Base-by-base conservation (phyloP, 768 basidiomycete genomes). In the Peribolospora kevripleyi region DNA sequence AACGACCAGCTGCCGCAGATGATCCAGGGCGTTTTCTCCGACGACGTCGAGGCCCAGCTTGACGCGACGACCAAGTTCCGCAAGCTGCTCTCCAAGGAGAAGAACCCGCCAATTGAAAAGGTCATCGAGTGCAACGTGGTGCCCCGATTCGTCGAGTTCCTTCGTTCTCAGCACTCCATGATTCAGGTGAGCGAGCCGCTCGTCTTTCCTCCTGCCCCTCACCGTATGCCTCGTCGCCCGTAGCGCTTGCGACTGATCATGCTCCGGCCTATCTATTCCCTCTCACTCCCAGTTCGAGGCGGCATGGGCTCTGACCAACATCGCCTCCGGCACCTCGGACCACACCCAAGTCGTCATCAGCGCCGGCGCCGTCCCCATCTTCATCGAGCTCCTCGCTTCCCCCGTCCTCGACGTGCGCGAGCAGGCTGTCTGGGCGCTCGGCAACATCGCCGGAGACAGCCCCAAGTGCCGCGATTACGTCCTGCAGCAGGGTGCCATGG, bases 351-450 rank as follows among this genome's bases (percentile, higher is more conserved):
- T 91, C 55, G 93, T 98, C 54, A 97, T 98, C 69, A 78, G 76
- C 59, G 84, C 90, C 11, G 79, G 81, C 58, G 90, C 93, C 37
- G 90, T 98, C 11, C 91, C 90, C 3, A 81, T 90, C 69, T 98
- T 98, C 67, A 95, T 98, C 72, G 85, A 85, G 62, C 78, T 98
- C 50, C 73, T 97, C 46, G 88, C 85, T 7, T 93, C 90, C n/a
- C 65, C 79, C 47, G 87, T 93, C 43, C 74, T 88, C 57, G 93
- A 98, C 70, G 93, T 98, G 58, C 81, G 91, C 57, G 93, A 98
- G 70, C 93, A 98, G 70, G 93, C 93, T 37, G 93, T 98, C 37
- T 98, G 91, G 93, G 93, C 93, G 25, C 75, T 98, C 57, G 93
- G 93, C 56, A 98, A 98, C 71, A 97, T 98, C 60, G 93, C 93